A percentile compares a stretch with the other conserved stretches of the same genome.
phyloP scores from a whole-genome alignment of 768 basidiomycete genomes.

The Lepiota brunneoincarnata region DNA sequence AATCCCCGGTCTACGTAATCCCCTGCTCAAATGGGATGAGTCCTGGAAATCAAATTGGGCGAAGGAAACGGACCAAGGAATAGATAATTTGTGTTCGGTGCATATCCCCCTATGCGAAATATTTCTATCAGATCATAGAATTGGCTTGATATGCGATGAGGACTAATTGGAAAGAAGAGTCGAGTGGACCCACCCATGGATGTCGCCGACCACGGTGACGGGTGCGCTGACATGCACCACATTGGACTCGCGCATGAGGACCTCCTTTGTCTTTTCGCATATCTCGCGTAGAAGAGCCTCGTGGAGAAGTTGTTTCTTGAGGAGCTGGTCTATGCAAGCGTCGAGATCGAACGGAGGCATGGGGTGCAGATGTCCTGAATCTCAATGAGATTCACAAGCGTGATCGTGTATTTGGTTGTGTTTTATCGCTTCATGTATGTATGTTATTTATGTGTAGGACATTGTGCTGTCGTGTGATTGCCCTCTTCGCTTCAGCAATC shows the following conservation, averaged over 20 bases:
- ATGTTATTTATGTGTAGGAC: too few relatives aligned
- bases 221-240: constrained; percentile 97
- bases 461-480: neutral
- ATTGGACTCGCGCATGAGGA: constrained; percentile 98
- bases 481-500: neutral
- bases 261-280: constrained; percentile 99
- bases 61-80: constrained; percentile 75
- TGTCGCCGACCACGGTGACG: constrained; percentile 98
- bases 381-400: constrained; percentile 15
- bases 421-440: too few relatives aligned
- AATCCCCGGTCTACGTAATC: constrained; percentile 98
- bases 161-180: constrained; percentile 11
- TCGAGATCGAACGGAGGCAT: constrained; percentile 91
- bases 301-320: constrained; percentile 90
- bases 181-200: constrained; percentile 81
- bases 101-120: constrained; percentile 96
- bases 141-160: constrained; percentile 68
- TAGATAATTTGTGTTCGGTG: constrained; percentile 96
- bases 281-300: constrained; percentile 95
- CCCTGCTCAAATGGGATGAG: constrained; percentile 47
- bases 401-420: constrained; percentile 23
- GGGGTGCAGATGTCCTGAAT: constrained; percentile 11
- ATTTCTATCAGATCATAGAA: constrained; percentile 99
- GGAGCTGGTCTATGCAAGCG: constrained; percentile 89
- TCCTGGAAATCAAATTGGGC: neutral